phyloP scores from a whole-genome alignment of 306 rosid species.

The Potentilla sterilis region DNA sequence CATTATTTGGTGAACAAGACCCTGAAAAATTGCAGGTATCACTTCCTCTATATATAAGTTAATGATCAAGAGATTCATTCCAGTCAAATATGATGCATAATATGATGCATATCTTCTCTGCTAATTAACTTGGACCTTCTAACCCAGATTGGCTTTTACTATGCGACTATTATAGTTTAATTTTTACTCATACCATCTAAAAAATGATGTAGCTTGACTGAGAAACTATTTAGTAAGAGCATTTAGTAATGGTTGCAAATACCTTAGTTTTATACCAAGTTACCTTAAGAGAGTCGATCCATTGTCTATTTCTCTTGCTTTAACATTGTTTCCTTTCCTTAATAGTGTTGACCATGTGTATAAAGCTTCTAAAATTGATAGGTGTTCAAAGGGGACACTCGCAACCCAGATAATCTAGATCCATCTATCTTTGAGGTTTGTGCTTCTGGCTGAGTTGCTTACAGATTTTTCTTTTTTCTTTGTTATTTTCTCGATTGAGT shows the following conservation, averaged over 20 bases:
- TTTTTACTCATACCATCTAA: background rate
- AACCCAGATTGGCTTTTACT: background rate
- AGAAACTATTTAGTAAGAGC: background rate
- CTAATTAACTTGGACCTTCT: background rate
- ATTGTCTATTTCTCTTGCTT: background rate
- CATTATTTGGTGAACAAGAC: constrained; percentile 74
- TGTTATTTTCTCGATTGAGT: background rate
- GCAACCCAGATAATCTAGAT: constrained; percentile 68
- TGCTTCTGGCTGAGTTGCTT: background rate
- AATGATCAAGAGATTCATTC: background rate
- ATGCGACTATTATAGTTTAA: no score
- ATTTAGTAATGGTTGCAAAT: background rate
- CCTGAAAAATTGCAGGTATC: constrained; percentile 62
- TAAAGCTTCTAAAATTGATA: constrained; percentile 36
- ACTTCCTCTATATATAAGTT: background rate
- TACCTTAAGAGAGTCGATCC: no score
- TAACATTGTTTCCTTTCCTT: background rate
- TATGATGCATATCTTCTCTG: background rate
- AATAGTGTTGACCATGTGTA: constrained; percentile 1
- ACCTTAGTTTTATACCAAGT: no score
- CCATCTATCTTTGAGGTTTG: constrained; percentile 78
- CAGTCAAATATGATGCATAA: background rate
- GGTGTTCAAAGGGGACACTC: constrained; percentile 80
- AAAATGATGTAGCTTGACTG: background rate
- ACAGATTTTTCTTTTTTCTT: background rate